Evolutionary conservation across 305 asterid genomes (phyloP).

Genomic region (Plantago lanceolata): DNA sequence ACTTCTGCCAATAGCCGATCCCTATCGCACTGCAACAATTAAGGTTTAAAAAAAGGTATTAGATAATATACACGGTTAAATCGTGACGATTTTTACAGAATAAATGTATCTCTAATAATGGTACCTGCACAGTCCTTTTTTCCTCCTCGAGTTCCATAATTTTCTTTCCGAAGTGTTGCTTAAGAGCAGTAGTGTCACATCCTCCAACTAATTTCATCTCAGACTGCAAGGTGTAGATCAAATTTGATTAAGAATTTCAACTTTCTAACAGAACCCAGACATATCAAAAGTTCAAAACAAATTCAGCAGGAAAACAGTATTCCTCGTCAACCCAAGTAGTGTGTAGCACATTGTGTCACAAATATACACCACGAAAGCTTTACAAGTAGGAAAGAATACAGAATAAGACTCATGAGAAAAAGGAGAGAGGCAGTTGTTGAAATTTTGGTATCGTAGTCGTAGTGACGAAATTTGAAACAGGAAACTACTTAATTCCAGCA

Average conservation of each 20-base stretch:
- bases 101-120: background rate
- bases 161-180: slow-evolving; percentile 96
- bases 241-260: slow-evolving; percentile 1
- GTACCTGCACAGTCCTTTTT: slow-evolving; percentile 85
- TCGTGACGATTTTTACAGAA: background rate
- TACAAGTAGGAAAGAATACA: background rate
- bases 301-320: slow-evolving; percentile 8
- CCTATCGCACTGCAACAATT: slow-evolving; percentile 68
- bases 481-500: background rate
- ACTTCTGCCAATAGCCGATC: slow-evolving; percentile 82
- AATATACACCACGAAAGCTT: background rate
- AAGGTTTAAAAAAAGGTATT: background rate
- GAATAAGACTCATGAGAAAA: background rate
- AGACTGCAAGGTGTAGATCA: slow-evolving; percentile 51
- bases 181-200: slow-evolving; percentile 73
- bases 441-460: background rate
- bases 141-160: slow-evolving; percentile 95
- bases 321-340: slow-evolving; percentile 5
- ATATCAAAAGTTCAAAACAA: slow-evolving; percentile 1
- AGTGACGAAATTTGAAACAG: background rate
- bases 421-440: background rate
- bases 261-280: slow-evolving; percentile 13
- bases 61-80: background rate
- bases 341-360: slow-evolving; percentile 1
- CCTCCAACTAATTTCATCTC: slow-evolving; percentile 93